Evolutionary conservation across 371 early-diverging fungal species (phyloP).

Genomic region (Mucor piriformis): DNA sequence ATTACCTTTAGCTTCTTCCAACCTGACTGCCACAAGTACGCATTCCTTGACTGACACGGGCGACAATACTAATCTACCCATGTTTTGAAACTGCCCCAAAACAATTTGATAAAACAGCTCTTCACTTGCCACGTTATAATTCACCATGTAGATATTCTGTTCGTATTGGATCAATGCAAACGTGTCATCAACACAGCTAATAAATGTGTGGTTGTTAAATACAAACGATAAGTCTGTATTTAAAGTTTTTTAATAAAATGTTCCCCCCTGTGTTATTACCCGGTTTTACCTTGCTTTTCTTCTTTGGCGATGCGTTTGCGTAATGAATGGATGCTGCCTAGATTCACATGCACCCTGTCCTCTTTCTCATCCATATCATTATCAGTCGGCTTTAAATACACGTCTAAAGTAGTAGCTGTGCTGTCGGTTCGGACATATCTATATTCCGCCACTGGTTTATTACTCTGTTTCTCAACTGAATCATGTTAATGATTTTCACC

Average conservation of each 20-base stretch:
- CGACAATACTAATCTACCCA: constrained; percentile 71
- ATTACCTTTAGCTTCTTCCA: constrained; percentile 21
- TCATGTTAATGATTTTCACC: too few species aligned
- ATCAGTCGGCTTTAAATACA: constrained; percentile 36
- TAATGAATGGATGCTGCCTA: constrained; percentile 78
- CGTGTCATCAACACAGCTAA: constrained; percentile 85
- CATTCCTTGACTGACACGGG: constrained; percentile 71
- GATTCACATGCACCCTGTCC: constrained; percentile 64
- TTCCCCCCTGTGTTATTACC: too few species aligned
- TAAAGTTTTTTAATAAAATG: too few species aligned
- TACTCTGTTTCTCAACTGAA: not conserved
- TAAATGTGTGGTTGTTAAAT: constrained; percentile 80
- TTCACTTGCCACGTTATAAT: constrained; percentile 74
- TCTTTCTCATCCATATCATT: constrained; percentile 13
- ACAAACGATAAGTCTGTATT: constrained; percentile 69
- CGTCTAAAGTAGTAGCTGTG: constrained; percentile 67
- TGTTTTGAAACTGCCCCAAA: constrained; percentile 84
- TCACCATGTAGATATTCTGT: constrained; percentile 79
- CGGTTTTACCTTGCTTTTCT: constrained; percentile 63
- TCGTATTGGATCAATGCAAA: constrained; percentile 82
- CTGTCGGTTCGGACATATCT: constrained; percentile 83
- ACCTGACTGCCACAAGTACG: constrained; percentile 65
- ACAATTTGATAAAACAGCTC: constrained; percentile 87
- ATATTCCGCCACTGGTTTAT: constrained; percentile 47
- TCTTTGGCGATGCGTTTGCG: constrained; percentile 69